Conservation (phyloP, 345 rosid genomes). For the Jatropha curcas region DNA sequence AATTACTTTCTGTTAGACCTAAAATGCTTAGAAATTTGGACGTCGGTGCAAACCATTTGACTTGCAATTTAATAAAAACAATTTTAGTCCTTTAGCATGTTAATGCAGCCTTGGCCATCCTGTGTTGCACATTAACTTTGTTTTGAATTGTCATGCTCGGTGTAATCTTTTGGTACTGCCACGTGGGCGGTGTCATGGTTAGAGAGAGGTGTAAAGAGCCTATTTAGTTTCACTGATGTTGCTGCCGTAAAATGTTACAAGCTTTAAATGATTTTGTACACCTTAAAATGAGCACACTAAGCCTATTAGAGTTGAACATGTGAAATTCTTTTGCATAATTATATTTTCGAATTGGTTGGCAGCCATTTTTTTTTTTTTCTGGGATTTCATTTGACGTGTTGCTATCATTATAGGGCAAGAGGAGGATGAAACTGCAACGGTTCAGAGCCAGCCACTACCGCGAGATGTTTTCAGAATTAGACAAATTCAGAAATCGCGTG, state of each 20-base stretch:
- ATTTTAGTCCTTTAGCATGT: too few relatives aligned
- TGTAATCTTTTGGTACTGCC: background rate
- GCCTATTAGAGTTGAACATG: too few relatives aligned
- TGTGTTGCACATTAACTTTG: background rate
- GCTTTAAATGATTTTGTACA: background rate
- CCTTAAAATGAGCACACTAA: too few relatives aligned
- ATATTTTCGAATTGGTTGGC: too few relatives aligned
- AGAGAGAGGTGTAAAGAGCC: background rate
- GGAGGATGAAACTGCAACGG: constrained; percentile 59
- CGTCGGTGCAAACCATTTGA: too few relatives aligned
- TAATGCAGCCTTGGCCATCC: background rate
- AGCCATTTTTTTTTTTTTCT: too few relatives aligned
- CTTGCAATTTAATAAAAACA: background rate
- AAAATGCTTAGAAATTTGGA: background rate
- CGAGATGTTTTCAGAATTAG: constrained; percentile 74
- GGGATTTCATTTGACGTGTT: background rate
- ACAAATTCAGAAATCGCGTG: constrained; percentile 74
- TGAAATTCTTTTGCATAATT: background rate
- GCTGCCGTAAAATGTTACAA: background rate
- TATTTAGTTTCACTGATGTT: background rate
- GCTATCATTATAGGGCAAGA: constrained; percentile 56
- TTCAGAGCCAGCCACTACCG: constrained; percentile 82
- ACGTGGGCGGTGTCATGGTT: background rate
- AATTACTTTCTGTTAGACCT: background rate
- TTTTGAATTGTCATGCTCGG: background rate